Evolutionary conservation across 1,139 yeast species (phyloP).

Genomic region (Sugiyamaella castrensis): DNA sequence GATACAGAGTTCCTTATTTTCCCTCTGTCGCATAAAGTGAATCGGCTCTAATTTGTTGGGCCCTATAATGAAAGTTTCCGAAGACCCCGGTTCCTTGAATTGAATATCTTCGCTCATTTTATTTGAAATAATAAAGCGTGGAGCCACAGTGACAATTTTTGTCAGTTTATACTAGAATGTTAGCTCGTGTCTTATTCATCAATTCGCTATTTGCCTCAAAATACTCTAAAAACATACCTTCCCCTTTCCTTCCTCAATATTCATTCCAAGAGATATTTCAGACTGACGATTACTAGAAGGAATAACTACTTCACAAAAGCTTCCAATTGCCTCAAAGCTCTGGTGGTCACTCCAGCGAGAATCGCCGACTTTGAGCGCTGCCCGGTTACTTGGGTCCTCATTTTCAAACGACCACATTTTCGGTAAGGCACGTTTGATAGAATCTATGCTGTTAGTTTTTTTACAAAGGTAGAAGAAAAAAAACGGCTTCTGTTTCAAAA

Average conservation of each 20-base stretch:
- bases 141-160: slow-evolving; percentile 75
- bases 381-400: slow-evolving; percentile 63
- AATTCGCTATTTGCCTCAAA: no score
- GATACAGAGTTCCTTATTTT: slow-evolving; percentile 52
- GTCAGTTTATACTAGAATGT: slow-evolving; percentile 55
- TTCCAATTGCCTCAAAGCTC: slow-evolving; percentile 90
- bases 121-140: slow-evolving; percentile 75
- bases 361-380: slow-evolving; percentile 63
- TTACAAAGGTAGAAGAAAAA: neutral
- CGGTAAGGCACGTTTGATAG: slow-evolving; percentile 48
- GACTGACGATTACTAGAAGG: slow-evolving; percentile 52
- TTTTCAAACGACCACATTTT: slow-evolving; percentile 81
- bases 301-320: slow-evolving; percentile 62
- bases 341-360: slow-evolving; percentile 74
- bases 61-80: slow-evolving; percentile 28
- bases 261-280: slow-evolving; percentile 74
- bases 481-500: slow-evolving; percentile 13
- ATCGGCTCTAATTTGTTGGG: slow-evolving; percentile 59
- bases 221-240: slow-evolving; percentile 30
- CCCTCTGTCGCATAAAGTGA: slow-evolving; percentile 53
- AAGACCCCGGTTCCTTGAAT: slow-evolving; percentile 59
- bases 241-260: slow-evolving; percentile 84
- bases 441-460: slow-evolving; percentile 29
- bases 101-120: slow-evolving; percentile 54
- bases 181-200: slow-evolving; percentile 1